Evolutionary conservation across 2,329 filamentous ascomycete species (phyloP), one percentile per base, ranked within the genome.

Genomic region (Pseudopithomyces chartarum): DNA sequence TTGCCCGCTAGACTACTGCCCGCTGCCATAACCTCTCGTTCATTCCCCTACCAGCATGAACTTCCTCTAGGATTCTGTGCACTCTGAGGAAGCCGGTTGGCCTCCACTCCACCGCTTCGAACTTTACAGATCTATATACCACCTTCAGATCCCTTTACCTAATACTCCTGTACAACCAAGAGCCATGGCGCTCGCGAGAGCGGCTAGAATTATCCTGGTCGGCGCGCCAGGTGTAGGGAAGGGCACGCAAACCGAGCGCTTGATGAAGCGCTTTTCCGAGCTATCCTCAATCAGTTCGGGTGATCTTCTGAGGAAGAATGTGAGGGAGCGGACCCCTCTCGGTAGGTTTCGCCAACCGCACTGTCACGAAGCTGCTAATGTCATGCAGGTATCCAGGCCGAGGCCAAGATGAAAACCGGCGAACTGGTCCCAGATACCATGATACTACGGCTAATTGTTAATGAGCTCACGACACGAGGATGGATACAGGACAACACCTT

Each of bases 171-270:
- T 51, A 56, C 44, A 17, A 36, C 19, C 44, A 17, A 29, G 54
- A 26, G 56, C 12, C 33, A 76, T 76, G 69, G 54, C 69, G 29
- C 64, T 77, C 15, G 61, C 71, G 40, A 88, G 84, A 79, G 94
- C 95, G 56, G 95, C 95, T 53, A 90, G 95, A 61, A 89, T 98
- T 62, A 98, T 99, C 73, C 87, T 99, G 65, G 87, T 99, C 68
- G 95, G 95, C 67, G 93, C 94, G 51, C 95, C 95, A n/a, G 93
- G 93, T 56, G 95, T 97, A 55, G 95, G 95, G 61, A 99, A 99
- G 78, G 95, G 94, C 61, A 99, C 95, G 2, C 95, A 99, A 80
- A 92, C 91, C 50, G 91, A 96, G 76, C 87, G 95, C 59, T 82
- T 99, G 60, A 87, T 98, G 65, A 82, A 88, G 66, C 87, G 90